Evolutionary conservation across 1,284 basidiomycete species (phyloP), one percentile per base, ranked within the genome.

Genomic region (Cryptococcus hybrid): DNA sequence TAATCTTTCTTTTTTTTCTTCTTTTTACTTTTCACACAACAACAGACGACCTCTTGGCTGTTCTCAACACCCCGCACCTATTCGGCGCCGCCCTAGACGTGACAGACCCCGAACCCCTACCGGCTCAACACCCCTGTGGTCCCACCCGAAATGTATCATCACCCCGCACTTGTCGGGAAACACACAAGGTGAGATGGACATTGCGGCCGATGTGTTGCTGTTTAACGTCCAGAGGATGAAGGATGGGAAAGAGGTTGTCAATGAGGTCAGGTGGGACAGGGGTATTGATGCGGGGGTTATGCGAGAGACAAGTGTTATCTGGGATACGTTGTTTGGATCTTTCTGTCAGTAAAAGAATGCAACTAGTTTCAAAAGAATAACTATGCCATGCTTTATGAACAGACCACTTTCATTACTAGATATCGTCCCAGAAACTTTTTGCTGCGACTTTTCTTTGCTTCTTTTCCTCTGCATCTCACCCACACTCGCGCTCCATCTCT

Each of bases 101-200:
- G 36, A 74, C 73, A 2, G 70, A 75, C 56, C 75, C 74, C 38
- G 76, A 75, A 57, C 75, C 75, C 2, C 64, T 76, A 5, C 61
- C 73, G 0, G 42, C 51, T 34, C 54, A 57, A 6, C 71, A 75
- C 54, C 62, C 2, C 64, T 76, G 13, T 73, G 55, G 53, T 61
- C 71, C 6, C 72, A 75, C 54, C 70, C 70, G 0, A 64, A 66
- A 35, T 59, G 61, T 34, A 66, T 76, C 51, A 59, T 76, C 57
- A 72, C 70, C 2, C 70, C 73, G 18, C 72, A 74, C 55, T 49
- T 67, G 3, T 67, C 64, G 11, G 73, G 71, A 18, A 67, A 74
- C 46, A 56, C 69, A 7, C 65, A 74, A 61, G 65, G 63, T 8
- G 74, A 76, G 57, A 61, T 62, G 45, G 68, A 65, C 12, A 64